phyloP scores from a whole-genome alignment of 352 stramenopile species.

The Phytophthora sojae region DNA sequence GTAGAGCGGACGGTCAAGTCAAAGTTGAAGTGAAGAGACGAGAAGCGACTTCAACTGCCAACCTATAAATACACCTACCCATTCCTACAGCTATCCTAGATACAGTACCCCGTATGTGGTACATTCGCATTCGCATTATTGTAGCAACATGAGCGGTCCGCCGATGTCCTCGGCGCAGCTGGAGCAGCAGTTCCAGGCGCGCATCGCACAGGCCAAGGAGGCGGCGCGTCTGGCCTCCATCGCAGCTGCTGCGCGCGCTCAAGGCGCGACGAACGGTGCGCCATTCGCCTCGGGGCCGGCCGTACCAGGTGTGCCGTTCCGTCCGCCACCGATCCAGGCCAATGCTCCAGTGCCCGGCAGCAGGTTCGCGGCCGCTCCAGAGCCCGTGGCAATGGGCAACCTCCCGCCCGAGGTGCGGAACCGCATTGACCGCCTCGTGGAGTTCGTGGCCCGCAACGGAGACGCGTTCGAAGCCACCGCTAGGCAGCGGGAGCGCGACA shows the following conservation, averaged over 20 bases:
- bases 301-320: conserved; percentile 22
- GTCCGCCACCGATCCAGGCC: conserved; percentile 10
- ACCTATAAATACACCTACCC: too few species aligned
- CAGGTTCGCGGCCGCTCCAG: conserved; percentile 6
- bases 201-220: conserved; percentile 64
- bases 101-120: too few species aligned
- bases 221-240: conserved; percentile 62
- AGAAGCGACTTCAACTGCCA: too few species aligned
- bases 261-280: conserved; percentile 2
- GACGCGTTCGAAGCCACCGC: conserved; percentile 61
- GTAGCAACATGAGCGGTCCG: neutral
- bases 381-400: conserved; percentile 4
- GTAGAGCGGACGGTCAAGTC: too few species aligned
- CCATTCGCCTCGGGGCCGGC: conserved; percentile 9
- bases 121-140: too few species aligned
- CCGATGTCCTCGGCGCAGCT: conserved; percentile 28
- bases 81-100: neutral
- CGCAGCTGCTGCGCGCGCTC: conserved; percentile 36
- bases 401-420: conserved; percentile 52
- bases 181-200: conserved; percentile 59
- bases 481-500: conserved; percentile 51
- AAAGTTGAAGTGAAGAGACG: too few species aligned
- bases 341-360: conserved; percentile 1
- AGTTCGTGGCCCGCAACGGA: conserved; percentile 69
- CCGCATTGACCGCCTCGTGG: conserved; percentile 64